phyloP scores from a whole-genome alignment of 2,329 filamentous ascomycete genomes.

The Paecilomyces niveus region DNA sequence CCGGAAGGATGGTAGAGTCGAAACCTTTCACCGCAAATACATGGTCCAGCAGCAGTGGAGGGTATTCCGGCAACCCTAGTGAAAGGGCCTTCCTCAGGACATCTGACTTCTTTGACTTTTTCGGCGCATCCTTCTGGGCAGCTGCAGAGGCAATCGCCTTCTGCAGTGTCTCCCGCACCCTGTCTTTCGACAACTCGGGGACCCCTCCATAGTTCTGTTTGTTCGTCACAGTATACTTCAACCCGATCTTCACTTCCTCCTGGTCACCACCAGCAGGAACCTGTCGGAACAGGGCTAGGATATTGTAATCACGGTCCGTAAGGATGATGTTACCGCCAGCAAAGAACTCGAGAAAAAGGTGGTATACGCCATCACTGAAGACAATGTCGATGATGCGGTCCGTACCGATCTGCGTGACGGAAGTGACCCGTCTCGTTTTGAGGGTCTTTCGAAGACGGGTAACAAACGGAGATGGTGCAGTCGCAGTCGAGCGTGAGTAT shows the following conservation, averaged over 20 bases:
- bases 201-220: constrained; percentile 77
- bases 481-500: constrained; percentile 79
- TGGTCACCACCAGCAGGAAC: constrained; percentile 78
- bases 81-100: constrained; percentile 73
- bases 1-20: constrained; percentile 60
- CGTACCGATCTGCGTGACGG: constrained; percentile 78
- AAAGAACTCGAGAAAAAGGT: constrained; percentile 90
- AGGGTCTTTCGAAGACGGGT: constrained; percentile 77
- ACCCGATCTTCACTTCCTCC: constrained; percentile 69
- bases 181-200: constrained; percentile 65
- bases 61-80: constrained; percentile 78
- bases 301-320: constrained; percentile 75
- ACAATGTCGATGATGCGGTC: constrained; percentile 88
- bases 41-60: constrained; percentile 83
- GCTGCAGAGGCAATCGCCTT: constrained; percentile 46
- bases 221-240: constrained; percentile 71
- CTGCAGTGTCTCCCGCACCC: constrained; percentile 62
- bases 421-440: constrained; percentile 76
- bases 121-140: constrained; percentile 28
- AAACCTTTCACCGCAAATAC: constrained; percentile 64
- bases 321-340: constrained; percentile 91
- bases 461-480: constrained; percentile 79
- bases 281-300: constrained; percentile 71
- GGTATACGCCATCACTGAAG: constrained; percentile 86
- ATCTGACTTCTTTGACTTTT: constrained; percentile 69